Evolutionary conservation across 257 asterid genomes (phyloP), one percentile per base, ranked within the genome.

Genomic region (Eucommia ulmoides): DNA sequence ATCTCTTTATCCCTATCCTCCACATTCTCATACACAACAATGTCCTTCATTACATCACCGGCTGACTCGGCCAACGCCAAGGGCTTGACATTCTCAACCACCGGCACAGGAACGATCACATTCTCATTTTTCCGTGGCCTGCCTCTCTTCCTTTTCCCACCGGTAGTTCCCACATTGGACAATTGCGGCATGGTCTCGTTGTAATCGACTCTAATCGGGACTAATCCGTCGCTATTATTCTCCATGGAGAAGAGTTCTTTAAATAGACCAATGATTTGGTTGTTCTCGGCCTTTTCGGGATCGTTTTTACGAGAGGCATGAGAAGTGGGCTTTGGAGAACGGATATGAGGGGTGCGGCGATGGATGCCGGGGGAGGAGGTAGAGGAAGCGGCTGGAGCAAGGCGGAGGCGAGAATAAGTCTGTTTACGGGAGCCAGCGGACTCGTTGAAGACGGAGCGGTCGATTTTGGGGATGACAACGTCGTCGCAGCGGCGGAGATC

Each of bases 341-440:
- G 91, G 54, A 81, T 74, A 60, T 74, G 93, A 7, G 83, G 86
- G 16, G 81, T 66, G 56, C 94, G 87, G 71, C 83, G 91, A 21
- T 17, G 48, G 61, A 59, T 51, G 25, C 73, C 51, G 18, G 79
- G 38, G 22, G 70, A 23, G 29, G 67, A 33, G 35, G 64, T 7
- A 23, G 75, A 14, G 45, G 17, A 9, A 15, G 1, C 1, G 7
- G 93, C 66, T 2, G 94, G 89, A 2, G 80, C 87, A 38, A 83
- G 88, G 42, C 95, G 97, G 62, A 82, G 73, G 56, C 94, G 95
- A 24, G 84, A 77, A 56, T 81, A 88, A 11, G 92, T 88, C 50
- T 88, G 95, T 49, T 82, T 84, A 17, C 95, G 81, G 23, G 93
- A 79, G 20, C 94, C 94, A 41, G 88, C 87, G 42, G 95, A 80